Conservation (phyloP, 805 yeast genomes). For the Pichia paraexigua region DNA sequence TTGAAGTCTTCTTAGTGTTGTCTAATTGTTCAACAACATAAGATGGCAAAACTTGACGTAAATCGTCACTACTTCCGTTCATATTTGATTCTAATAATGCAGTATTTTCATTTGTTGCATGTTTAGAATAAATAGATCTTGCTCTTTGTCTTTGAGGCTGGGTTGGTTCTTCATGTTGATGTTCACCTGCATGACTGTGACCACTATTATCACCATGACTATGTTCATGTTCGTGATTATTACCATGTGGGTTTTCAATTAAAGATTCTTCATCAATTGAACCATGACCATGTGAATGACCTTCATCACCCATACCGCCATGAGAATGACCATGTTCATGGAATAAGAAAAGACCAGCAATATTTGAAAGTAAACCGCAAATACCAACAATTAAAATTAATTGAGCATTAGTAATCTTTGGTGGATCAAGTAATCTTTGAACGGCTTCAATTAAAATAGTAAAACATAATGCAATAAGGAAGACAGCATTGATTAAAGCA, state of each 20-base stretch:
- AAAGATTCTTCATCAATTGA: slow-evolving; percentile 9
- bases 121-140: slow-evolving; percentile 1
- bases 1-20: slow-evolving; percentile 10
- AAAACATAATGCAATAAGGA: slow-evolving; percentile 83
- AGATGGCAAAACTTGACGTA: slow-evolving; percentile 24
- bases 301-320: slow-evolving; percentile 24
- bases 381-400: slow-evolving; percentile 75
- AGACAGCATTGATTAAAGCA: slow-evolving; percentile 90
- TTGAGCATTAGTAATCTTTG: slow-evolving; percentile 70
- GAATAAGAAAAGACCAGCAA: slow-evolving; percentile 77
- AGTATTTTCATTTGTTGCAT: slow-evolving; percentile 3
- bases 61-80: slow-evolving; percentile 17
- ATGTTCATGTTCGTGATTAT: neutral
- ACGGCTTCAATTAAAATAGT: slow-evolving; percentile 89
- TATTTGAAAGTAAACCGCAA: slow-evolving; percentile 75
- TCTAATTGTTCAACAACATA: slow-evolving; percentile 21
- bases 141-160: neutral
- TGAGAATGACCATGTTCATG: slow-evolving; percentile 74
- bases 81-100: slow-evolving; percentile 8
- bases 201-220: neutral
- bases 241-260: slow-evolving; percentile 2
- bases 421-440: slow-evolving; percentile 80
- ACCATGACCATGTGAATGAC: slow-evolving; percentile 17
- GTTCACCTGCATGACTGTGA: neutral
- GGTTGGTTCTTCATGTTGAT: neutral